Conservation (phyloP, 306 rosid species). For the Malus sylvestris region DNA sequence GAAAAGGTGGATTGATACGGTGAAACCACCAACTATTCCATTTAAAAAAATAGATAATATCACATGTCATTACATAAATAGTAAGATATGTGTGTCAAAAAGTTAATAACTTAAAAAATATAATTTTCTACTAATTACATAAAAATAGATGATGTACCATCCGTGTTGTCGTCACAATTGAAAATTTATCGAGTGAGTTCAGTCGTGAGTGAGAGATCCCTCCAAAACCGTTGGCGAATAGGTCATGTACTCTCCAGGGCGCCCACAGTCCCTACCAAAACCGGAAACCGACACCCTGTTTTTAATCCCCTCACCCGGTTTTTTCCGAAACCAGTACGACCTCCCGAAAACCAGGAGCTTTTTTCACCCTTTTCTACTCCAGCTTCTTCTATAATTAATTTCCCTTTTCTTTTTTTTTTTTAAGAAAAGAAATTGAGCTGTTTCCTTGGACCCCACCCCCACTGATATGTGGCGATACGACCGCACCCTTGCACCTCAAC, state of each 20-base stretch:
- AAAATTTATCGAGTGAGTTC: no score
- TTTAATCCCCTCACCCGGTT: slow-evolving; percentile 22
- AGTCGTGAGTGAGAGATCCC: not conserved
- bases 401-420: not conserved
- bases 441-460: slow-evolving; percentile 23
- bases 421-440: not conserved
- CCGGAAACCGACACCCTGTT: slow-evolving; percentile 40
- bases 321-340: slow-evolving; percentile 18
- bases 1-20: rapidly evolving
- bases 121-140: no score
- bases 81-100: no score
- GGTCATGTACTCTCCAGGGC: slow-evolving; percentile 5
- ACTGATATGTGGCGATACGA: slow-evolving; percentile 88
- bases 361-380: slow-evolving; percentile 1
- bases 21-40: no score
- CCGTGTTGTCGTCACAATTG: no score
- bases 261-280: slow-evolving; percentile 51
- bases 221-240: slow-evolving; percentile 40
- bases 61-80: no score
- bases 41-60: not conserved
- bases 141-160: no score
- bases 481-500: slow-evolving; percentile 40
- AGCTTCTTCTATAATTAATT: no score
- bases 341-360: slow-evolving; percentile 89
- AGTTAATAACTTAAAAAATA: no score